Conservation (phyloP, 306 rosid genomes). For the Cyamopsis tetragonoloba region DNA sequence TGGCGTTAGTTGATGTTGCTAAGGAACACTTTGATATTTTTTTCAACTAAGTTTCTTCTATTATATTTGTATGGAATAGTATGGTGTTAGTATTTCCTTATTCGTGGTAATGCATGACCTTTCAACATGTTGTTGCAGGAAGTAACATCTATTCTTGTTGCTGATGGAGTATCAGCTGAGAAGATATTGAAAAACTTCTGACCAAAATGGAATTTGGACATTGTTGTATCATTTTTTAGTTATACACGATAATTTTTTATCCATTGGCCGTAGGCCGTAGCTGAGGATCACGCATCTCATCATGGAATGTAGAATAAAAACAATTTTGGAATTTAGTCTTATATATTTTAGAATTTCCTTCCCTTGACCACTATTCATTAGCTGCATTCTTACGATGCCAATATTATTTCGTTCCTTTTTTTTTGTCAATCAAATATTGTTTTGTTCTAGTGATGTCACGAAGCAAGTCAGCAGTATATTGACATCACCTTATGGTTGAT, state of each 20-base stretch:
- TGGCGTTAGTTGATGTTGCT: too few species aligned
- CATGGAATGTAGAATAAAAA: conserved; percentile 40
- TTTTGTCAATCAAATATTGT: too few species aligned
- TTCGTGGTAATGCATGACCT: background rate
- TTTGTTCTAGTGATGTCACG: background rate
- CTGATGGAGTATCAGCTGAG: conserved; percentile 75
- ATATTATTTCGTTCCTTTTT: too few species aligned
- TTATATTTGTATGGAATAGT: too few species aligned
- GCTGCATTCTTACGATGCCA: background rate
- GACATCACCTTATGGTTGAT: background rate
- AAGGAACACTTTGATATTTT: too few species aligned
- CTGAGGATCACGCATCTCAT: conserved; percentile 47
- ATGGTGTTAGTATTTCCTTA: background rate
- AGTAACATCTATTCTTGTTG: conserved; percentile 75
- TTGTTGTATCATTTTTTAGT: conserved; percentile 53
- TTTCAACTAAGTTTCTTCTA: too few species aligned
- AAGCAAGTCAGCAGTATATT: background rate
- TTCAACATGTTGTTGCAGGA: conserved; percentile 57
- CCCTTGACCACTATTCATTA: background rate
- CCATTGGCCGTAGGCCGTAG: conserved; percentile 36
- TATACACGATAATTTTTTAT: conserved; percentile 32
- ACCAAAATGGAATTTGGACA: conserved; percentile 21
- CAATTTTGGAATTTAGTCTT: conserved; percentile 39
- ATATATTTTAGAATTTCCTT: conserved; percentile 12
- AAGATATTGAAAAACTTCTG: conserved; percentile 88